phyloP scores from a whole-genome alignment of 495 filamentous ascomycete species.

The Cercophora scortea region DNA sequence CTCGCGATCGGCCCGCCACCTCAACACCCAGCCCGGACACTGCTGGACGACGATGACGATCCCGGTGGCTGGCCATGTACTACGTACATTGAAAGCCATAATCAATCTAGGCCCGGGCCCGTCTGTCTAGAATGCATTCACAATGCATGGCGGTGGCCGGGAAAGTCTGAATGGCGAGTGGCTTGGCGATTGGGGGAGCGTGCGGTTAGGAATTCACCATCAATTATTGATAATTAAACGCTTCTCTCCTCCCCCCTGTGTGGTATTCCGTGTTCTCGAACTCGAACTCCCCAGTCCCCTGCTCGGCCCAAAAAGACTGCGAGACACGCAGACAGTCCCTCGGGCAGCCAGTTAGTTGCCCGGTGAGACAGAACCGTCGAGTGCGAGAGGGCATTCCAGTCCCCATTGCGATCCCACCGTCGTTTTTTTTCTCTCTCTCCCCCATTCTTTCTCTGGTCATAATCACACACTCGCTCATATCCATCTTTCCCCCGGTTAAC shows the following conservation, averaged over 20 bases:
- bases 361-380: conserved; percentile 10
- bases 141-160: no score
- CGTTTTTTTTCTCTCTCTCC: background rate
- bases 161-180: no score
- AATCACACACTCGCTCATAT: conserved; percentile 1
- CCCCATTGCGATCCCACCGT: background rate
- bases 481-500: background rate
- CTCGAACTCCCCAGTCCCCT: background rate
- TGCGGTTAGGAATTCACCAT: no score
- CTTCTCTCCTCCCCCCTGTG: background rate
- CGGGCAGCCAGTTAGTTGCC: conserved; percentile 9
- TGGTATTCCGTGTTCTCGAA: background rate
- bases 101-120: no score
- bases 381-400: background rate
- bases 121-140: no score
- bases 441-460: conserved; percentile 2
- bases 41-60: no score
- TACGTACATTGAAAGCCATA: no score
- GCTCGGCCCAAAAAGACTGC: background rate
- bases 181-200: no score
- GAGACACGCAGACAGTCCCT: conserved; percentile 3
- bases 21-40: no score
- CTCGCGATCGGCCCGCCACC: no score
- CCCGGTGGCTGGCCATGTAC: no score
- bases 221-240: background rate